Base-by-base conservation (phyloP, 192 early-diverging fungal species). In the Backusella tuberculispora region DNA sequence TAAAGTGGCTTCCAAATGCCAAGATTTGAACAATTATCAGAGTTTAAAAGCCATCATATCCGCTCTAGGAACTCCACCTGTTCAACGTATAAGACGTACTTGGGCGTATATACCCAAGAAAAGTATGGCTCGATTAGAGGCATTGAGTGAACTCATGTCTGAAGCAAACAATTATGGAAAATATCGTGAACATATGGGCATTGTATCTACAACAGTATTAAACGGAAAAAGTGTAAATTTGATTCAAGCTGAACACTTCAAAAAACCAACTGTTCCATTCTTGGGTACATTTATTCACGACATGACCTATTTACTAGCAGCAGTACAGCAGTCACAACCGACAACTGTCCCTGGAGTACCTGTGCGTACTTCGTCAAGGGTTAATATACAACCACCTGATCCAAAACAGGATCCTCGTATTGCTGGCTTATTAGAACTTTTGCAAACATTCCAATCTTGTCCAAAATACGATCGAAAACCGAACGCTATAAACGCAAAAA, bases 241-340 rank as follows among this genome's bases (percentile, higher is more conserved):
- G 15, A 70, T 70, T 46, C 69, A 50, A 17, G 43, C 69, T 13
- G 44, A 70, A 14, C 46, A 75, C n/a, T 67, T 41, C 26, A 63
- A 82, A 77, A 79, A 88, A 63, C 91, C 93, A 1, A 86, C 85
- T 44, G 86, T 94, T 14, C 93, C 93, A 5, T 94, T 90, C 78
- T 65, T 94, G 19, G 93, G 93, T n/a, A 85, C 91, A 5, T 89
- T 91, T 77, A 89, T 93, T 41, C 91, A 92, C 74, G 93, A 94
- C 69, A 84, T 89, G 41, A 92, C 92, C 0, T 94, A 93, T 76
- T 77, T 93, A 45, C 67, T 89, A 10, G 91, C 90, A 0, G 85
- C 88, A 5, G 82, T 86, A 40, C 92, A 90, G 56, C 87, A 87
- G 12, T 15, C 46, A 40, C 17, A 60, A 29, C 47, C 44, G 26